phyloP scores from a whole-genome alignment of 441 rosid genomes.

The Brassica hybrid region DNA sequence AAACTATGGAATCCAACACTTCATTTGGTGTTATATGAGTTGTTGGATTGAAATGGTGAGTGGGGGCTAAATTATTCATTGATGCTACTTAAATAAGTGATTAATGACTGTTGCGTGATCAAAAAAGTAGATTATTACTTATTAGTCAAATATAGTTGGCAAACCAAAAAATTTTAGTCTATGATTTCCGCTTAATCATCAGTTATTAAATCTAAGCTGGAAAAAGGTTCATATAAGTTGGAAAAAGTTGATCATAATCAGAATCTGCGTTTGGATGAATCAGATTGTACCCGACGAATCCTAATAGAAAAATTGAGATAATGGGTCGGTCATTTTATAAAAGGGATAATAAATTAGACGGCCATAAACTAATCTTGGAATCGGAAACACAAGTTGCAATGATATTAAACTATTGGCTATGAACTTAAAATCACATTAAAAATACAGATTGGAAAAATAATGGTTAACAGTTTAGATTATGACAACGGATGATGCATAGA shows the following conservation, averaged over 20 bases:
- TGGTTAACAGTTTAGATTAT: slow-evolving; percentile 25
- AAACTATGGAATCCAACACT: slow-evolving; percentile 20
- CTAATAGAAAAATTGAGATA: not conserved
- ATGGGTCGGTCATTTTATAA: slow-evolving; percentile 3
- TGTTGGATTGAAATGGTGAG: slow-evolving; percentile 35
- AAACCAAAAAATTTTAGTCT: not conserved
- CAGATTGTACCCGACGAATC: slow-evolving; percentile 26
- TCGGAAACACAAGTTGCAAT: slow-evolving; percentile 28
- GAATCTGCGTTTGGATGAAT: slow-evolving; percentile 34
- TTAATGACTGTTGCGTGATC: slow-evolving; percentile 25
- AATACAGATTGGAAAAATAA: slow-evolving; percentile 20
- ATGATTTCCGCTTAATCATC: not conserved
- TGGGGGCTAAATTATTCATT: slow-evolving; percentile 30
- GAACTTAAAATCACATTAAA: not conserved
- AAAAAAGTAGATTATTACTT: slow-evolving; percentile 33
- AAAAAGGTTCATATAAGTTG: slow-evolving; percentile 14
- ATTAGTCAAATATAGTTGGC: slow-evolving; percentile 42
- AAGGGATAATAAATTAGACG: slow-evolving; percentile 2
- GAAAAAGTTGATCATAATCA: slow-evolving; percentile 29
- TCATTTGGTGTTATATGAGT: slow-evolving; percentile 37
- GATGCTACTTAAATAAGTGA: slow-evolving; percentile 28
- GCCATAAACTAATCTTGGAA: not conserved
- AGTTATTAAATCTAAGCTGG: slow-evolving; percentile 13
- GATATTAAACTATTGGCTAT: not conserved
- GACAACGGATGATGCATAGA: slow-evolving; percentile 32